Evolutionary conservation across 2,329 filamentous ascomycete species (phyloP), one percentile per base, ranked within the genome.

Genomic region (Diplocarpon mali): DNA sequence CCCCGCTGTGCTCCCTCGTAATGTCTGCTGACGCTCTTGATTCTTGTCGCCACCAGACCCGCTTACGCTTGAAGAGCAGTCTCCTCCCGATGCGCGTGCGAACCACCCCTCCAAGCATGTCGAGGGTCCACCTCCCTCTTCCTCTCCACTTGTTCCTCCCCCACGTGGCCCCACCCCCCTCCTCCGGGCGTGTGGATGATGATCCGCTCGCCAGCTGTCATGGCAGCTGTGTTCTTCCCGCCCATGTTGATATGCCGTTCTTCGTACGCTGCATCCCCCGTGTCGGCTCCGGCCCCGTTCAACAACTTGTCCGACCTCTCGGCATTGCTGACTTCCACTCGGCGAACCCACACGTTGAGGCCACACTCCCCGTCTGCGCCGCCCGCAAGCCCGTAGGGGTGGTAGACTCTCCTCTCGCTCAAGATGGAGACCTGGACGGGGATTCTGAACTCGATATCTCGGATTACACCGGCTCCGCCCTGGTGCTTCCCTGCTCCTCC

Each of bases 311-410:
- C 42, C 67, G 59, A 66, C 47, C 64, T 62, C 62, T 71, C 69
- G 60, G 69, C 70, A 55, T 69, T 69, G 1, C 66, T 66, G 62
- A 76, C 78, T 53, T 71, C 68, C 42, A 90, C 80, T 49, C 76
- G 81, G 7, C 85, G 71, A 28, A 93, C 80, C 90, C 90, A 96
- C 37, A 93, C 68, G 55, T 96, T 96, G 49, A 89, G 67, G 0
- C 90, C 90, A 40, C 83, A 82, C 54, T 77, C 66, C 0, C 79
- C 90, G 49, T 90, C 83, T 45, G 80, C 81, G 3, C 90, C 90
- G 0, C 90, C 90, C 16, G 79, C 80, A 47, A 95, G 71, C 0
- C 90, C 89, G 54, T 89, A 95, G 1, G 87, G 87, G 42, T 76
- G 72, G 51, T 84, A 80, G 0, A 90, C 83, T 27, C 87, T 67